A percentile compares a stretch with the other conserved stretches of the same genome.
Conservation (phyloP, 306 rosid genomes). For the Aeschynomene evenia region DNA sequence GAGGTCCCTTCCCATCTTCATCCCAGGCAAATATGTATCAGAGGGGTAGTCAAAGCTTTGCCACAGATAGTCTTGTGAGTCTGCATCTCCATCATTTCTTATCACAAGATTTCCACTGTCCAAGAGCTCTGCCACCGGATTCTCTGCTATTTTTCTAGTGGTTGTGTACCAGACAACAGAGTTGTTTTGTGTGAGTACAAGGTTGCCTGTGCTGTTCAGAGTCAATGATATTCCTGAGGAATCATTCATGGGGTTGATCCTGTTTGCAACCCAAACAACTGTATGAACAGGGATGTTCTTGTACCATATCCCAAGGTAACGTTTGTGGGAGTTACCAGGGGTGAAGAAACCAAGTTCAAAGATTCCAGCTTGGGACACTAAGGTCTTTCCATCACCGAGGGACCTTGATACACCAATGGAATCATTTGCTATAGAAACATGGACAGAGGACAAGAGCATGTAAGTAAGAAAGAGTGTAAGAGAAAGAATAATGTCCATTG, state of each 20-base stretch:
- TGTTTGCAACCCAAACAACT: conserved; percentile 53
- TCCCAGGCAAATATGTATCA: conserved; percentile 44
- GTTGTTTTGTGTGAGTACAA: conserved; percentile 12
- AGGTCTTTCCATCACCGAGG: conserved; percentile 27
- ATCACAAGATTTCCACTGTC: conserved; percentile 39
- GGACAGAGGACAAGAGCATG: neutral
- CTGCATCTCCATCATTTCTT: neutral
- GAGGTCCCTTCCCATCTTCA: conserved; percentile 51
- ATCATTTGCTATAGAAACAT: conserved; percentile 28
- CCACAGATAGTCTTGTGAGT: conserved; percentile 22
- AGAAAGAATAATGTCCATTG: neutral
- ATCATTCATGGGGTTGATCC: conserved; percentile 36
- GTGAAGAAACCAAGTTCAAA: conserved; percentile 54
- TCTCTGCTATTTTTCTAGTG: neutral
- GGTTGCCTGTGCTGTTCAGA: conserved; percentile 11
- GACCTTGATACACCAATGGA: conserved; percentile 24
- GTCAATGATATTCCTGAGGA: conserved; percentile 24
- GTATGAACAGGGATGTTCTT: conserved; percentile 21
- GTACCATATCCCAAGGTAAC: conserved; percentile 51
- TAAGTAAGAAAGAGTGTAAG: neutral
- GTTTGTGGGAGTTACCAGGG: conserved; percentile 32
- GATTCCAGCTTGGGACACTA: conserved; percentile 35
- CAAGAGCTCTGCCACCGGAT: conserved; percentile 30
- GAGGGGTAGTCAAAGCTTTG: conserved; percentile 64
- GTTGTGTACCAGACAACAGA: conserved; percentile 31